Conservation (phyloP, 2,329 filamentous ascomycete genomes). For the Talaromyces atroroseus region DNA sequence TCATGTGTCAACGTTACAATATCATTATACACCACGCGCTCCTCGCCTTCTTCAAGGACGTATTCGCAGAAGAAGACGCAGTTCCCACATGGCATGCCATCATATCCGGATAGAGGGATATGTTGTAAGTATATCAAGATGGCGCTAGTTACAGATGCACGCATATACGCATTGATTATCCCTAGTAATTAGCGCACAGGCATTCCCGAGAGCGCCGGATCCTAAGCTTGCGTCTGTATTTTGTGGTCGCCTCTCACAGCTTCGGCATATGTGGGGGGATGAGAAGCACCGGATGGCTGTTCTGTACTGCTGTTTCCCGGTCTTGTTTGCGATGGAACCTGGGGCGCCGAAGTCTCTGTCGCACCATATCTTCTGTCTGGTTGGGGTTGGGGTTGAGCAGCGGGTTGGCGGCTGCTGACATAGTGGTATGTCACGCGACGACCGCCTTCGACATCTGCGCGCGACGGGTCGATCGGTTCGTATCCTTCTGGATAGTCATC, state of each 20-base stretch:
- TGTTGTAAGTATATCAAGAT: background rate
- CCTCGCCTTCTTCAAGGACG: background rate
- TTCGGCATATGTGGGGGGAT: conserved; percentile 82
- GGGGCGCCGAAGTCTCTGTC: conserved; percentile 18
- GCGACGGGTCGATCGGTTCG: conserved; percentile 53
- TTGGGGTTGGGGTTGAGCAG: conserved; percentile 25
- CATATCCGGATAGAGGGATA: background rate
- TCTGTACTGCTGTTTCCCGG: conserved; percentile 25
- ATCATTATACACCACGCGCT: background rate
- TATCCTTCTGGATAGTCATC: conserved; percentile 58
- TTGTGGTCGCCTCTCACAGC: conserved; percentile 88
- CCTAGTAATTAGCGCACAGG: background rate
- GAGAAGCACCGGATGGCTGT: conserved; percentile 22
- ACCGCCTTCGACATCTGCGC: conserved; percentile 34
- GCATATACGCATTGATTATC: background rate
- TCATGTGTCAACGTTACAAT: background rate
- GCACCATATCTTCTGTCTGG: conserved; percentile 36
- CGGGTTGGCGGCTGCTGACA: conserved; percentile 53
- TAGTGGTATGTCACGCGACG: conserved; percentile 68
- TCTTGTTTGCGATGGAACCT: conserved; percentile 16
- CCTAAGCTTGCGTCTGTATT: conserved; percentile 64
- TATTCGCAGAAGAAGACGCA: background rate
- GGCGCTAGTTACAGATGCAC: background rate
- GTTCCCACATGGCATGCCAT: background rate
- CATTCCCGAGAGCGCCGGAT: background rate